phyloP scores from a whole-genome alignment of 2,329 filamentous ascomycete genomes.

The Penicillium sp. region DNA sequence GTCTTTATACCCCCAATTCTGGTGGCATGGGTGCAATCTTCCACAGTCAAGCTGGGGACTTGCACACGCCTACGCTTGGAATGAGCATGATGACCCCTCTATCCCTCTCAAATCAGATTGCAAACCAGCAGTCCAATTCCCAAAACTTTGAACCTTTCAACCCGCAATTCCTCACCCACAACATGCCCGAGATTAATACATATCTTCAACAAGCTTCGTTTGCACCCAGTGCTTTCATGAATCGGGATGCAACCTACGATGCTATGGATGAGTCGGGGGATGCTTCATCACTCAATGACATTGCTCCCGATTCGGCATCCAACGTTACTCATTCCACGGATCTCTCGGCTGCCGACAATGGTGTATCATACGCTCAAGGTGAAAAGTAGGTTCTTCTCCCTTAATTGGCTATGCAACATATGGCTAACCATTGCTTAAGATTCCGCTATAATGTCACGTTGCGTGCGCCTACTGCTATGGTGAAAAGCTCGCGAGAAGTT shows the following conservation, averaged over 20 bases:
- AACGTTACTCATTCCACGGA: slow-evolving; percentile 36
- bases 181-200: slow-evolving; percentile 62
- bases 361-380: slow-evolving; percentile 28
- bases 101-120: slow-evolving; percentile 65
- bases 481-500: slow-evolving; percentile 76
- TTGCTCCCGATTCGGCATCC: slow-evolving; percentile 51
- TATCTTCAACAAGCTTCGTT: slow-evolving; percentile 61
- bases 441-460: slow-evolving; percentile 88
- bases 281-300: slow-evolving; percentile 58
- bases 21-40: slow-evolving; percentile 71
- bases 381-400: slow-evolving; percentile 49
- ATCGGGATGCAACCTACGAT: slow-evolving; percentile 74
- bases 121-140: slow-evolving; percentile 58
- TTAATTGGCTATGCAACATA: background rate
- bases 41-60: slow-evolving; percentile 74
- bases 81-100: slow-evolving; percentile 74
- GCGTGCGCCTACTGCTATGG: slow-evolving; percentile 94
- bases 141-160: slow-evolving; percentile 63
- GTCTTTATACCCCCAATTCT: slow-evolving; percentile 83
- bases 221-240: slow-evolving; percentile 72
- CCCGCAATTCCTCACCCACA: slow-evolving; percentile 49
- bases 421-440: slow-evolving; percentile 36
- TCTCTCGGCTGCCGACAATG: slow-evolving; percentile 18
- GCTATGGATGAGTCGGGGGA: slow-evolving; percentile 64
- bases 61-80: slow-evolving; percentile 73